Evolutionary conservation across 345 rosid species (phyloP), one percentile per base, ranked within the genome.

Genomic region (Mercurialis annua): DNA sequence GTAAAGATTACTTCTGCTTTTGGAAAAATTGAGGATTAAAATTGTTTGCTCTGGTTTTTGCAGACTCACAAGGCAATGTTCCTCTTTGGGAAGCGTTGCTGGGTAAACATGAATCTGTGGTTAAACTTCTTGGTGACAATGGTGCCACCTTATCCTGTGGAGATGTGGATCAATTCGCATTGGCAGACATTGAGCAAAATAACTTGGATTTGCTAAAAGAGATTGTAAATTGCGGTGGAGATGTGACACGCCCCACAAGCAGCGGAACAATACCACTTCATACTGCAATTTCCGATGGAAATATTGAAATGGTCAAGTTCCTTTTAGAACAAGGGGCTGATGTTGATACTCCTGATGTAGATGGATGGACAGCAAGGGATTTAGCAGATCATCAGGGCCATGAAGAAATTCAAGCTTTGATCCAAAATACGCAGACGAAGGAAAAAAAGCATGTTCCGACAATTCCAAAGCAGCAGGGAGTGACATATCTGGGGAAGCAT

Each of bases 81-180:
- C 89, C 98, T 0, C 69, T 92, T 42, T 92, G 96, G 98, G 97
- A 90, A 74, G 97, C 98, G 64, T 73, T 92, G 52, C 36, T 68
- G 59, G 93, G 90, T 57, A 69, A 78, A 62, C 93, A 90, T 59
- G 63, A 82, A 34, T 59, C 64, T 1, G 79, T 84, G 55, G 64
- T 78, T 12, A 83, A 84, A 62, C 80, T 85, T 42, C 83, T 92
- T 0, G 54, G 71, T 4, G 87, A 90, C 49, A 92, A 87, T 38
- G 92, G 93, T 0, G 97, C 93, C 27, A 76, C 23, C 14, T 3
- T 92, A 56, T 70, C 78, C 60, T 31, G 75, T 1, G 96, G 88
- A 14, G 82, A 85, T 50, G 87, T 84, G 29, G 82, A 87, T 40
- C 77, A 77, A 15, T 92, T 65, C 61, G 80, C 92, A 6, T 72